A percentile compares a stretch with the other conserved stretches of the same genome.
Conservation (phyloP, 495 filamentous ascomycete genomes). For the Lophiotrema nucula region DNA sequence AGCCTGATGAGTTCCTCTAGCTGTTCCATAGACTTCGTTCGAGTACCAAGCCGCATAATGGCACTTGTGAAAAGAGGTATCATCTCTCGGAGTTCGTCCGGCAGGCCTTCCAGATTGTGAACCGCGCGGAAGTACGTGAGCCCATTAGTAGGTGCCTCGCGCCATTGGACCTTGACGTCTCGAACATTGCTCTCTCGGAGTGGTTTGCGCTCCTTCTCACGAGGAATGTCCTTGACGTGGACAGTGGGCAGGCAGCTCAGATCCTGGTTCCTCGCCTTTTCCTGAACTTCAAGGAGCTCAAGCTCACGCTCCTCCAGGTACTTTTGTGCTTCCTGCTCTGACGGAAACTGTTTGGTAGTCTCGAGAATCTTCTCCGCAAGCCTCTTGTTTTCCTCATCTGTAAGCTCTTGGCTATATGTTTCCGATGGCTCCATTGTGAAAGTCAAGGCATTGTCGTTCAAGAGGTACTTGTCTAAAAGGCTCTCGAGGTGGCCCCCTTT, state of each 20-base stretch:
- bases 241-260: constrained; percentile 84
- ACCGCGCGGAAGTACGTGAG: constrained; percentile 93
- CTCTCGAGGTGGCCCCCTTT: constrained; percentile 78
- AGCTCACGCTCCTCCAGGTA: constrained; percentile 72
- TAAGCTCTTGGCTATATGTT: constrained; percentile 69
- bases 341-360: constrained; percentile 64
- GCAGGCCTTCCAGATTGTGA: constrained; percentile 73
- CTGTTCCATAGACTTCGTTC: constrained; percentile 84
- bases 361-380: constrained; percentile 68
- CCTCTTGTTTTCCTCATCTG: constrained; percentile 70
- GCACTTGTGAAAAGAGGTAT: constrained; percentile 90
- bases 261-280: constrained; percentile 75
- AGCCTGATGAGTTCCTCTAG: constrained; percentile 93
- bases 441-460: constrained; percentile 80
- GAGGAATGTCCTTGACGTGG: constrained; percentile 81
- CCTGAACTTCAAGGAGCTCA: constrained; percentile 78
- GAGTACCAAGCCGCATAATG: constrained; percentile 88
- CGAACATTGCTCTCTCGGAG: constrained; percentile 66
- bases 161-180: constrained; percentile 77
- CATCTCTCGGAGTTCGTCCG: constrained; percentile 77
- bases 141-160: constrained; percentile 89
- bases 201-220: constrained; percentile 67
- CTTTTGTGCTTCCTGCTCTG: constrained; percentile 65
- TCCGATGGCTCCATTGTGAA: constrained; percentile 91
- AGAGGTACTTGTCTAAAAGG: constrained; percentile 82